A percentile compares a stretch with the other conserved stretches of the same genome.
Conservation (phyloP, 2,329 filamentous ascomycete genomes). For the Aspergillus fructus region DNA sequence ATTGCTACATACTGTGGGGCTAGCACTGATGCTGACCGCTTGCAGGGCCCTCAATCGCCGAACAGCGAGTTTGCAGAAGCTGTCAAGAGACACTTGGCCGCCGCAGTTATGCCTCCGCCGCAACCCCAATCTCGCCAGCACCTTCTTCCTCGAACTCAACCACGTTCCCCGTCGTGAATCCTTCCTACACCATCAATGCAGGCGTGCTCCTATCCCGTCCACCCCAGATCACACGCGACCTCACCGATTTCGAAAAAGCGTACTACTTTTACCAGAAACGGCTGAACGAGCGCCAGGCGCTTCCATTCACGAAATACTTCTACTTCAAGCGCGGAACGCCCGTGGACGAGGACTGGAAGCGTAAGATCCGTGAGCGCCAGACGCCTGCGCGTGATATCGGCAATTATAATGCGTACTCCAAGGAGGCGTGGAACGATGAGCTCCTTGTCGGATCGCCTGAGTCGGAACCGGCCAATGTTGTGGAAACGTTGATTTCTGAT, state of each 20-base stretch:
- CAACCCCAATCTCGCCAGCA: constrained; percentile 38
- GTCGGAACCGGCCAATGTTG: constrained; percentile 62
- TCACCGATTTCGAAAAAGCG: constrained; percentile 84
- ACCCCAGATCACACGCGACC: constrained; percentile 78
- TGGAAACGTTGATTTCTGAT: constrained; percentile 71
- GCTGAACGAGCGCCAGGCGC: constrained; percentile 84
- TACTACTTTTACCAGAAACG: constrained; percentile 98
- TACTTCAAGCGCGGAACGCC: constrained; percentile 93
- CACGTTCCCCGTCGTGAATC: constrained; percentile 33
- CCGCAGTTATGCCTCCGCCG: constrained; percentile 42
- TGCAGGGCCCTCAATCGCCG: constrained; percentile 37
- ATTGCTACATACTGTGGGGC: background rate
- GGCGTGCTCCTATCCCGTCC: constrained; percentile 85
- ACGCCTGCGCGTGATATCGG: constrained; percentile 83
- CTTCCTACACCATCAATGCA: constrained; percentile 52
- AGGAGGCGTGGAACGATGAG: constrained; percentile 89
- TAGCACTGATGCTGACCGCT: constrained; percentile 14
- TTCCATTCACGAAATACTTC: constrained; percentile 86
- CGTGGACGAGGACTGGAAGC: constrained; percentile 82
- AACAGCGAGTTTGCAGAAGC: constrained; percentile 44
- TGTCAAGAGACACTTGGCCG: constrained; percentile 43
- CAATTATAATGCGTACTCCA: constrained; percentile 71
- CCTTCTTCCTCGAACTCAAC: constrained; percentile 28
- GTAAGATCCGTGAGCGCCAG: constrained; percentile 74
- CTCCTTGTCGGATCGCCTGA: constrained; percentile 70